Percentiles rank a stretch among this genome's conserved stretches.
Evolutionary conservation across 139 green algal species (phyloP).

Genomic region (Limnomonas spitsbergensis): DNA sequence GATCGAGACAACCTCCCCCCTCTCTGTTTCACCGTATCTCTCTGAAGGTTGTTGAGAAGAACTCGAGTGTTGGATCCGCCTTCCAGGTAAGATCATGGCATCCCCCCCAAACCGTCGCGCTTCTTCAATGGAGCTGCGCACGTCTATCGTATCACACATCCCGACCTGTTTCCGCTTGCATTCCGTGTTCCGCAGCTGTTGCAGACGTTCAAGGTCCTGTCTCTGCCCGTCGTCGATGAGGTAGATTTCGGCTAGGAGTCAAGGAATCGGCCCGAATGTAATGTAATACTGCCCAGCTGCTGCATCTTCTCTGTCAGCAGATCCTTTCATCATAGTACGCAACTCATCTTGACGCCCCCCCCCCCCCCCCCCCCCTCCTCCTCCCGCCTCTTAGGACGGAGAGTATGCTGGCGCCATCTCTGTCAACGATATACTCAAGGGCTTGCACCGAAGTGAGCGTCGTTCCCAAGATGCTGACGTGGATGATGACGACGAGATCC

Average conservation of each 20-base stretch:
- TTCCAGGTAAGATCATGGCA: background rate
- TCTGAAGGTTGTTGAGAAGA: constrained; percentile 3
- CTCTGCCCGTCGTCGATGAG: constrained; percentile 33
- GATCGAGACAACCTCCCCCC: background rate
- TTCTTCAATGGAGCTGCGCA: background rate
- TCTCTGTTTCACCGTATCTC: background rate
- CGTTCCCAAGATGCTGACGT: background rate
- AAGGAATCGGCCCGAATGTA: background rate
- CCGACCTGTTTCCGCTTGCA: background rate
- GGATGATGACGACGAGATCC: background rate
- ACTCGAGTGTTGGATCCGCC: constrained; percentile 3
- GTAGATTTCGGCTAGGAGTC: constrained; percentile 7
- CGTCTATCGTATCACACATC: too few relatives aligned
- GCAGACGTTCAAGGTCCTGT: constrained; percentile 25
- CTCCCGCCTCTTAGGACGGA: background rate
- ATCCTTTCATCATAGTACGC: background rate
- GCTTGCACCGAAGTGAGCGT: constrained; percentile 6
- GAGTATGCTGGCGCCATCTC: constrained; percentile 17
- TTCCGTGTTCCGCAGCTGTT: constrained; percentile 4
- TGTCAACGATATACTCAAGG: constrained; percentile 11
- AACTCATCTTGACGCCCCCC: background rate
- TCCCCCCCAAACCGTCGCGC: background rate
- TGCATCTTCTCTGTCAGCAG: background rate
- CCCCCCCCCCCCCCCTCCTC: too few relatives aligned
- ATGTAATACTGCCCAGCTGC: background rate